Conservation (phyloP, 2,329 filamentous ascomycete genomes). For the Claviceps sp. region DNA sequence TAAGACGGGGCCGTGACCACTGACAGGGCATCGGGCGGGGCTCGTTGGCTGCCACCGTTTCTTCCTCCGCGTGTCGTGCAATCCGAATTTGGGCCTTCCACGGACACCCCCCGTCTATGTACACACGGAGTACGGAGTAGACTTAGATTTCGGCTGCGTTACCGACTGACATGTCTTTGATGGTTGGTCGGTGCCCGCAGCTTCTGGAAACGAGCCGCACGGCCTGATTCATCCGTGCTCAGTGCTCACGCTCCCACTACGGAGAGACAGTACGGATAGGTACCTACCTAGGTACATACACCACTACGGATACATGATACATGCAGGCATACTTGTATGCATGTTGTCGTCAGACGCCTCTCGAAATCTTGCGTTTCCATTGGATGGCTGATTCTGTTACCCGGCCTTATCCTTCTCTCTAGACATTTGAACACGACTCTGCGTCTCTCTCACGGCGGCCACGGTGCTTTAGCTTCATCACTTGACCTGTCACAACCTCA, state of each 20-base stretch:
- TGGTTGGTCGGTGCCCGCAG: constrained; percentile 1
- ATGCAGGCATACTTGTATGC: not conserved
- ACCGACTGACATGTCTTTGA: constrained; percentile 1
- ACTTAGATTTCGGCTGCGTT: constrained; percentile 4
- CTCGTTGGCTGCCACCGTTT: not conserved
- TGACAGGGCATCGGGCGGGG: not conserved
- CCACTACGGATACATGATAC: not conserved
- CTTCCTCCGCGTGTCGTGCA: constrained; percentile 1
- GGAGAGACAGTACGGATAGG: too few species aligned
- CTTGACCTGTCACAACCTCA: not conserved
- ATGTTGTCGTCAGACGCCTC: not conserved
- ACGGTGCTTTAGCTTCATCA: not conserved
- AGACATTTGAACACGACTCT: not conserved
- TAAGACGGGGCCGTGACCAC: not conserved
- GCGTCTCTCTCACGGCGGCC: not conserved
- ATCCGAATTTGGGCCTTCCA: not conserved
- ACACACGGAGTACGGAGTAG: too few species aligned
- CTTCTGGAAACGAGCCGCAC: constrained; percentile 1
- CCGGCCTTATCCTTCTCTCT: not conserved
- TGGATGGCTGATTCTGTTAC: not conserved
- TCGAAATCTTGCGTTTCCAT: not conserved
- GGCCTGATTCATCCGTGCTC: constrained; percentile 6
- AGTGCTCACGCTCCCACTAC: not conserved
- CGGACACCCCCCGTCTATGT: not conserved
- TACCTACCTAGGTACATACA: not conserved